Conservation (phyloP, 2,329 filamentous ascomycete species). For the Penicillium sp. region DNA sequence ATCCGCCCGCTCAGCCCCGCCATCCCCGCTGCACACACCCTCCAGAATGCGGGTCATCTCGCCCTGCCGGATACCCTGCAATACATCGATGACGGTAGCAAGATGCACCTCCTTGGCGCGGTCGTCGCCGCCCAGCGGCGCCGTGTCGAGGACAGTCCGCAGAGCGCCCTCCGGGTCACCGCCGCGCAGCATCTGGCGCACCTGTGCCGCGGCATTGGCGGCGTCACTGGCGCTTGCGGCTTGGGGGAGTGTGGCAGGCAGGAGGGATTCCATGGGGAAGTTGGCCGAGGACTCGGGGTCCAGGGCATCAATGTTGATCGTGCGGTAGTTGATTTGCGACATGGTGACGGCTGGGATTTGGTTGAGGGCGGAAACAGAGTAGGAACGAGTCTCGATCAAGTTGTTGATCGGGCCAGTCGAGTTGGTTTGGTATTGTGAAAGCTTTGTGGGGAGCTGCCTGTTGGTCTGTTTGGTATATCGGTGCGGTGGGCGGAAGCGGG, state of each 20-base stretch:
- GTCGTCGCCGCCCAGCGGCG: constrained; percentile 62
- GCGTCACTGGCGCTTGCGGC: constrained; percentile 75
- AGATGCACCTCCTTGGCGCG: constrained; percentile 76
- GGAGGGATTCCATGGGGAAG: constrained; percentile 83
- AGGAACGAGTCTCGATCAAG: not conserved
- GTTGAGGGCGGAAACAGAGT: not conserved
- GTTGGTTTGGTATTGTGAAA: not conserved
- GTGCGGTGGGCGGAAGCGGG: constrained; percentile 17
- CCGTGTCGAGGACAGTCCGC: constrained; percentile 77
- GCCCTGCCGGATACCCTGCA: constrained; percentile 92
- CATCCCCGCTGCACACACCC: constrained; percentile 72
- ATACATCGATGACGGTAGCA: constrained; percentile 83
- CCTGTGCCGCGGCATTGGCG: constrained; percentile 72
- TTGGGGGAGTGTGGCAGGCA: constrained; percentile 65
- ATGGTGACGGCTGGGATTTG: constrained; percentile 28
- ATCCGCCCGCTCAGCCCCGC: constrained; percentile 81
- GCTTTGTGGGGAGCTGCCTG: not conserved
- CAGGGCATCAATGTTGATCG: constrained; percentile 89
- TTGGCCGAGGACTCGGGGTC: constrained; percentile 87
- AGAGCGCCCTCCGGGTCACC: constrained; percentile 86
- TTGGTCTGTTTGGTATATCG: constrained; percentile 8
- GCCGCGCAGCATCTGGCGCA: constrained; percentile 80
- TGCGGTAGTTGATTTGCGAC: constrained; percentile 66
- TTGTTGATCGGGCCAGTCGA: not conserved
- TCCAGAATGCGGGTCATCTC: constrained; percentile 90